Percentiles rank a stretch among this genome's conserved stretches.
Conservation (phyloP, 768 basidiomycete genomes). For the Psilocybe sp. region DNA sequence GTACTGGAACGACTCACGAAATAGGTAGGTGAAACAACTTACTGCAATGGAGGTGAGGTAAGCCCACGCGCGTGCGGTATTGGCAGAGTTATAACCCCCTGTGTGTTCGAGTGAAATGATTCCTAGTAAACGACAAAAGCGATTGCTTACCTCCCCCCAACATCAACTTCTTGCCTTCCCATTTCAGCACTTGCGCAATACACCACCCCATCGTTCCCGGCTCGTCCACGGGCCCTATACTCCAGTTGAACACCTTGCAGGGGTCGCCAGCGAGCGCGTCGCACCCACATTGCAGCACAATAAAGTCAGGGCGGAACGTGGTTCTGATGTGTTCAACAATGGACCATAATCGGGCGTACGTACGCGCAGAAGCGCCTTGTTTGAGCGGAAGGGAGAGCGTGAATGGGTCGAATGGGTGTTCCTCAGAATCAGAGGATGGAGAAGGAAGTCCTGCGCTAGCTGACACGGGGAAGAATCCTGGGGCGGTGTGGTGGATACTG, state of each 20-base stretch:
- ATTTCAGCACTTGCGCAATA: conserved; percentile 48
- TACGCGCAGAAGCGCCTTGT: conserved; percentile 63
- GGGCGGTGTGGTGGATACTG: conserved; percentile 80
- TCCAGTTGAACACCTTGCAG: conserved; percentile 71
- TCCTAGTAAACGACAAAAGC: not conserved
- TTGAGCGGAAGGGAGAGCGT: conserved; percentile 80
- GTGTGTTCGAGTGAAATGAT: conserved; percentile 15
- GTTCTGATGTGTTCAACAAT: conserved; percentile 57
- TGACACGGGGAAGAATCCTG: conserved; percentile 81
- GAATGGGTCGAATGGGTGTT: conserved; percentile 48
- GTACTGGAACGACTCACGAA: not conserved
- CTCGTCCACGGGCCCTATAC: conserved; percentile 36
- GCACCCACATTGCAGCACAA: conserved; percentile 83
- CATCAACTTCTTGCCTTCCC: conserved; percentile 64
- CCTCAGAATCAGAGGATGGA: conserved; percentile 11
- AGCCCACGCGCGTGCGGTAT: conserved; percentile 86
- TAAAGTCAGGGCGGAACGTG: conserved; percentile 70
- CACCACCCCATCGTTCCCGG: conserved; percentile 74
- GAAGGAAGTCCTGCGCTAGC: conserved; percentile 45
- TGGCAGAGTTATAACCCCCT: conserved; percentile 84
- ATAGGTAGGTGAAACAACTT: conserved; percentile 18
- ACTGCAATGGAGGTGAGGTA: conserved; percentile 77
- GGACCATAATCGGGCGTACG: conserved; percentile 64
- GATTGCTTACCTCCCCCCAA: conserved; percentile 65
- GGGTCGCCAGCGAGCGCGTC: conserved; percentile 88